Conservation (phyloP, 75 land plant genomes). For the Pinus tabuliformis region DNA sequence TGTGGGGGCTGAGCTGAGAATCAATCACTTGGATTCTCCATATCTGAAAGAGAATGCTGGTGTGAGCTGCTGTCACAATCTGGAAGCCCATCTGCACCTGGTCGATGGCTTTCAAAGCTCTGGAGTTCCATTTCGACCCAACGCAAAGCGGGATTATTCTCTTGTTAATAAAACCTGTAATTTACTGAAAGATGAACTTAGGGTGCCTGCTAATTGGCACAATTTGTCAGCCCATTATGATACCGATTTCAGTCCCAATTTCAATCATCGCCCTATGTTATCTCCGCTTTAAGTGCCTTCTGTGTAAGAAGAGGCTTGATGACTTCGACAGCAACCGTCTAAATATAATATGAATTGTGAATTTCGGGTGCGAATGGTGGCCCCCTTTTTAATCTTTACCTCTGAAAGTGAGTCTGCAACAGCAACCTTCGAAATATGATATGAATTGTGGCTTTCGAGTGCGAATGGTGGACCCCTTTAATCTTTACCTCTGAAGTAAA, state of each 20-base stretch:
- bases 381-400: too few relatives aligned
- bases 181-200: conserved; percentile 1
- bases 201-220: neutral
- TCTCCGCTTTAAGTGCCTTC: too few relatives aligned
- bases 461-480: too few relatives aligned
- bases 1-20: conserved; percentile 7
- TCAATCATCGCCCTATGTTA: too few relatives aligned
- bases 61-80: conserved; percentile 5
- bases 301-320: too few relatives aligned
- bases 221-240: neutral
- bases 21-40: conserved; percentile 7
- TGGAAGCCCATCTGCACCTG: conserved; percentile 23
- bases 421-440: too few relatives aligned
- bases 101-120: conserved; percentile 15
- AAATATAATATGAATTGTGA: too few relatives aligned
- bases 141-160: neutral
- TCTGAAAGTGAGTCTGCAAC: too few relatives aligned
- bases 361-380: too few relatives aligned
- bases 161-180: conserved; percentile 7
- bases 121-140: neutral
- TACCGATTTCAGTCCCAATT: neutral
- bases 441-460: too few relatives aligned
- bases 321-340: too few relatives aligned
- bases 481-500: too few relatives aligned
- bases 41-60: conserved; percentile 5